Conservation (phyloP, 257 asterid species). For the Knoxia roxburghii region DNA sequence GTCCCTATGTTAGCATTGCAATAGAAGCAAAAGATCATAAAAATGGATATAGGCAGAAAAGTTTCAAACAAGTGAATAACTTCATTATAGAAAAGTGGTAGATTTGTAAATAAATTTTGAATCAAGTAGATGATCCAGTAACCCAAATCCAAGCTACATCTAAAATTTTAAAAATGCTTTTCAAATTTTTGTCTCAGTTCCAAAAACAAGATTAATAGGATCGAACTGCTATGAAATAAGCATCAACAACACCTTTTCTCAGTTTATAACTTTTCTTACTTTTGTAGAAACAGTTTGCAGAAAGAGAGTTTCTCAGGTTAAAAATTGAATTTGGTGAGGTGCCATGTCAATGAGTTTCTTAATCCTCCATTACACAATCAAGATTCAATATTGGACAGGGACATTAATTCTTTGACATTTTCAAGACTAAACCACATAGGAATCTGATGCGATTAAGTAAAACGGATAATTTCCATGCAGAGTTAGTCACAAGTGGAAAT, state of each 20-base stretch:
- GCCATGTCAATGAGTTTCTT: no score
- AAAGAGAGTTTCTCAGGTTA: neutral
- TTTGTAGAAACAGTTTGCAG: neutral
- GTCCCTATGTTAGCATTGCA: slow-evolving; percentile 57
- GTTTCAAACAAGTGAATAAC: neutral
- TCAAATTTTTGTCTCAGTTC: neutral
- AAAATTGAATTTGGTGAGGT: neutral
- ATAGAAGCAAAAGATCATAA: neutral
- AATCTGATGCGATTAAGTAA: neutral
- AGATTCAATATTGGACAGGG: no score
- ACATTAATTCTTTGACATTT: no score
- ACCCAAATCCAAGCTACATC: neutral
- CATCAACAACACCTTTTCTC: neutral
- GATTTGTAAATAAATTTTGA: no score
- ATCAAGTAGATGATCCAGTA: neutral
- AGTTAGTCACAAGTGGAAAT: no score
- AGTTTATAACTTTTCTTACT: neutral
- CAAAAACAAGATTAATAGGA: neutral
- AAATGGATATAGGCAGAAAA: neutral
- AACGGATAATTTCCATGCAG: neutral
- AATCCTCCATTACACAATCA: neutral
- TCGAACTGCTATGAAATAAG: neutral
- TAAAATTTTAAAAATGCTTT: neutral
- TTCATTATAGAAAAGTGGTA: neutral
- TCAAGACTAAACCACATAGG: neutral